A percentile compares a stretch with the other conserved stretches of the same genome.
Evolutionary conservation across 805 yeast genomes (phyloP).

Genomic region (Schwanniomyces pseudopolymorphus): DNA sequence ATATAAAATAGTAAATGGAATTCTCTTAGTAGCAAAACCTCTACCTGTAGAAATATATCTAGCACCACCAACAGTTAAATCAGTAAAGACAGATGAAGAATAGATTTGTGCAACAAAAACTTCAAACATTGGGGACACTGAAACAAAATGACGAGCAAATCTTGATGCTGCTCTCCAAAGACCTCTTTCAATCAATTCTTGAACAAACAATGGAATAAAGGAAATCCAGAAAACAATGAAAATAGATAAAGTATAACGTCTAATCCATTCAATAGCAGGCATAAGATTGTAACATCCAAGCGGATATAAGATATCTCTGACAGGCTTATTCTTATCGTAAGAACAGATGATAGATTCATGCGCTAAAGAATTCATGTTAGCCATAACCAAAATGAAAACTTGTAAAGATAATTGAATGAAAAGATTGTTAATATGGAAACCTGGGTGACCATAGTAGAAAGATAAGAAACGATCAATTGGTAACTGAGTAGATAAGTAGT

Average conservation of each 20-base stretch:
- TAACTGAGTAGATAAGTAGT: constrained; percentile 71
- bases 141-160: constrained; percentile 62
- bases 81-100: constrained; percentile 66
- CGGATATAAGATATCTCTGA: constrained; percentile 63
- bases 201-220: constrained; percentile 72
- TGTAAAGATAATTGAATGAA: constrained; percentile 65
- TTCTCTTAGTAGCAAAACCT: constrained; percentile 75
- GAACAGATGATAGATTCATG: constrained; percentile 62
- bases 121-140: constrained; percentile 76
- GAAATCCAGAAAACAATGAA: constrained; percentile 73
- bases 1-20: constrained; percentile 63
- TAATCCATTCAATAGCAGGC: constrained; percentile 74
- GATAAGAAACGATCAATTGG: constrained; percentile 78
- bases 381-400: constrained; percentile 55
- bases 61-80: constrained; percentile 77
- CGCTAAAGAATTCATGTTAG: constrained; percentile 64
- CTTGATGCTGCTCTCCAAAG: constrained; percentile 66
- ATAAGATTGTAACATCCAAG: constrained; percentile 68
- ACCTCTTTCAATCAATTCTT: constrained; percentile 76
- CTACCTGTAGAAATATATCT: constrained; percentile 80
- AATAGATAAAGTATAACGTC: constrained; percentile 70
- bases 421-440: constrained; percentile 78
- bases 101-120: constrained; percentile 77
- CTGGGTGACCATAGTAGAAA: constrained; percentile 84
- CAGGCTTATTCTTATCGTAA: constrained; percentile 56